Evolutionary conservation across 257 asterid genomes (phyloP).

Genomic region (Cynanchum wilfordii): DNA sequence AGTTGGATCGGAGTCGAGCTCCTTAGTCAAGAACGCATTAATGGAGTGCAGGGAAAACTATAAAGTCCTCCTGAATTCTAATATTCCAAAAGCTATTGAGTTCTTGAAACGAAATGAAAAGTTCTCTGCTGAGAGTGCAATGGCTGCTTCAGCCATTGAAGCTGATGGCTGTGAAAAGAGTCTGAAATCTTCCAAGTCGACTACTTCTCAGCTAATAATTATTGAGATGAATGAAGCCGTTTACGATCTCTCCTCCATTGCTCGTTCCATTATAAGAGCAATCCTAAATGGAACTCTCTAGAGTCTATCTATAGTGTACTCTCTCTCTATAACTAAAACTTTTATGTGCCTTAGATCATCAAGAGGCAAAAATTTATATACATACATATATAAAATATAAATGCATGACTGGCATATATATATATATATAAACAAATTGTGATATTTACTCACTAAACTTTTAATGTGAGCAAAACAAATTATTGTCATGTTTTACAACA

Average conservation of each 20-base stretch:
- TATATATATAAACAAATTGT: too few relatives aligned
- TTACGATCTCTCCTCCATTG: constrained; percentile 4
- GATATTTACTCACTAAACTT: too few relatives aligned
- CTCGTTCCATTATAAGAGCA: constrained; percentile 11
- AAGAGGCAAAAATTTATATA: too few relatives aligned
- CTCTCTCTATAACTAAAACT: too few relatives aligned
- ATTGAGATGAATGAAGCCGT: background rate
- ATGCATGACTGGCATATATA: too few relatives aligned
- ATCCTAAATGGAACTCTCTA: constrained; percentile 4
- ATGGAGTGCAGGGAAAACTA: constrained; percentile 17
- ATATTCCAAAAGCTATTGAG: constrained; percentile 43
- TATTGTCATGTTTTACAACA: too few relatives aligned
- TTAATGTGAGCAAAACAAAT: too few relatives aligned
- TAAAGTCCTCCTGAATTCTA: background rate
- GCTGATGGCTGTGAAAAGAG: constrained; percentile 44
- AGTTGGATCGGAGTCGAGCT: background rate
- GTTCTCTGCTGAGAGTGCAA: constrained; percentile 56
- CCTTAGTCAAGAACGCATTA: background rate
- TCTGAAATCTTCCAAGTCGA: constrained; percentile 11
- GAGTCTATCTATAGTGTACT: too few relatives aligned
- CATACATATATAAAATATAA: too few relatives aligned
- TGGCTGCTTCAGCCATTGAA: constrained; percentile 52
- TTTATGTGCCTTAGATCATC: too few relatives aligned
- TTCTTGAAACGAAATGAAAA: constrained; percentile 44
- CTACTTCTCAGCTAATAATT: constrained; percentile 21